Percentiles rank a stretch among this genome's conserved stretches.
Evolutionary conservation across 768 basidiomycete species (phyloP).

Genomic region (Tremella mesenterica): DNA sequence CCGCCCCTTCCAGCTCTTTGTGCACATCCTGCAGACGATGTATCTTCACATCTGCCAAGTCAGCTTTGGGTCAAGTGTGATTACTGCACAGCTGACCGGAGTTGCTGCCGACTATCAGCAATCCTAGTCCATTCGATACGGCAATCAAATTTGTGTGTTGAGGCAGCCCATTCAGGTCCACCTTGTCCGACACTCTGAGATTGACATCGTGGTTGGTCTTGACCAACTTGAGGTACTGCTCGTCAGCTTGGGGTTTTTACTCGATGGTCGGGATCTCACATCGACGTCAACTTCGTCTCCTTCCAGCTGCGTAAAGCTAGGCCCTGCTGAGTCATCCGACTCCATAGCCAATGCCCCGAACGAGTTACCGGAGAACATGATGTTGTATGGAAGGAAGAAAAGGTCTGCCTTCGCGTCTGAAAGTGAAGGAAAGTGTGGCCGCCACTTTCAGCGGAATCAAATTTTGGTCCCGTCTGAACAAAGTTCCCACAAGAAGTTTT

Average conservation of each 20-base stretch:
- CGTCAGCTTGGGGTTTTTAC: neutral
- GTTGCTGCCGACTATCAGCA: conserved; percentile 29
- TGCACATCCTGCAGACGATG: conserved; percentile 28
- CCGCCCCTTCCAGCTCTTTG: conserved; percentile 18
- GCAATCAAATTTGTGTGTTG: conserved; percentile 36
- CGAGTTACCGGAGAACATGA: conserved; percentile 20
- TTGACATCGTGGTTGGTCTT: conserved; percentile 40
- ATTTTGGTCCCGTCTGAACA: too few relatives aligned
- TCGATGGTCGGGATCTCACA: conserved; percentile 13
- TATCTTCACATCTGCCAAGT: conserved; percentile 25
- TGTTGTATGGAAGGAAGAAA: neutral
- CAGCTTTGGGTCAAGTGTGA: neutral
- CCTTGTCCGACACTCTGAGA: conserved; percentile 33
- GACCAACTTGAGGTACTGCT: conserved; percentile 37
- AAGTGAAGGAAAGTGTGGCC: too few relatives aligned
- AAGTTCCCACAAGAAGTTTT: too few relatives aligned
- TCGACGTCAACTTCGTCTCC: conserved; percentile 39
- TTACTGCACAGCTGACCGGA: conserved; percentile 14
- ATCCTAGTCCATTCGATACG: conserved; percentile 34
- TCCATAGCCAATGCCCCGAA: conserved; percentile 22
- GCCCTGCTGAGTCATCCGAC: conserved; percentile 8
- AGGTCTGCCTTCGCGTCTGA: too few relatives aligned
- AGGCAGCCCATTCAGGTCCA: conserved; percentile 33
- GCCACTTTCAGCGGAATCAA: too few relatives aligned
- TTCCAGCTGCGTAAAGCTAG: conserved; percentile 19